These are phyloP conservation scores for Talaromyces borbonicus DNA, from an alignment of 495 filamentous ascomycete species.

Conservation along the genomic window DNA sequence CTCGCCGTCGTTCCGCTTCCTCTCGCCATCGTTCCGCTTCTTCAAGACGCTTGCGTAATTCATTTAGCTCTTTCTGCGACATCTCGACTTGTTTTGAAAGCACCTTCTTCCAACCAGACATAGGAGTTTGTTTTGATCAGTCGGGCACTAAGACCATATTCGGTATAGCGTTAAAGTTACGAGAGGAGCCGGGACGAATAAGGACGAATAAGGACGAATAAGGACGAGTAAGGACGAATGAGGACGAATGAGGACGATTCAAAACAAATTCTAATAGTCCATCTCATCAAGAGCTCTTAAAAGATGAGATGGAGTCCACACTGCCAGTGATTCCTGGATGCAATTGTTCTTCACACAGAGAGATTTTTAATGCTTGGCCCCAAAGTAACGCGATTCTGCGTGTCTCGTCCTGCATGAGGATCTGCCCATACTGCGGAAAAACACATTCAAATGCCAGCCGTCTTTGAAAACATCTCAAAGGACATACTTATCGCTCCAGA, in stretches of 20 bases:
- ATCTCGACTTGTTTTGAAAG: background rate
- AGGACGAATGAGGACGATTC: background rate
- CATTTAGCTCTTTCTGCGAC: conserved; percentile 4
- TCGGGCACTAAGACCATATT: too few relatives aligned
- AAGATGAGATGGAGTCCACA: background rate
- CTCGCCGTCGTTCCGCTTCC: background rate
- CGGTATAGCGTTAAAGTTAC: too few relatives aligned
- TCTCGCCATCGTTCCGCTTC: conserved; percentile 2
- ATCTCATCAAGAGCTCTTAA: background rate
- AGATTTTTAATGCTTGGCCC: conserved; percentile 4
- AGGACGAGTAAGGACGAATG: background rate
- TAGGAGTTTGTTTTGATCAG: conserved; percentile 1
- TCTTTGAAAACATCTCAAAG: conserved; percentile 9
- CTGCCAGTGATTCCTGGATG: background rate
- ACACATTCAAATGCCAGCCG: conserved; percentile 9
- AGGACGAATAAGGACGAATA: background rate
- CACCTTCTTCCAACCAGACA: conserved; percentile 3
- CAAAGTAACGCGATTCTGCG: conserved; percentile 9
- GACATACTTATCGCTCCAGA: conserved; percentile 6
- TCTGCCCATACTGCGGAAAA: conserved; percentile 10
- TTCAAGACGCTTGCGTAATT: conserved; percentile 3
- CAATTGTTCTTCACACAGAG: background rate
- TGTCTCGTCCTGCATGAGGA: conserved; percentile 9
- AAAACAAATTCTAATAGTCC: background rate
- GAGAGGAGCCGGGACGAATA: background rate